A percentile compares a stretch with the other conserved stretches of the same genome.
Conservation (phyloP, 192 early-diverging fungal species). For the Powellomyces hirtus region DNA sequence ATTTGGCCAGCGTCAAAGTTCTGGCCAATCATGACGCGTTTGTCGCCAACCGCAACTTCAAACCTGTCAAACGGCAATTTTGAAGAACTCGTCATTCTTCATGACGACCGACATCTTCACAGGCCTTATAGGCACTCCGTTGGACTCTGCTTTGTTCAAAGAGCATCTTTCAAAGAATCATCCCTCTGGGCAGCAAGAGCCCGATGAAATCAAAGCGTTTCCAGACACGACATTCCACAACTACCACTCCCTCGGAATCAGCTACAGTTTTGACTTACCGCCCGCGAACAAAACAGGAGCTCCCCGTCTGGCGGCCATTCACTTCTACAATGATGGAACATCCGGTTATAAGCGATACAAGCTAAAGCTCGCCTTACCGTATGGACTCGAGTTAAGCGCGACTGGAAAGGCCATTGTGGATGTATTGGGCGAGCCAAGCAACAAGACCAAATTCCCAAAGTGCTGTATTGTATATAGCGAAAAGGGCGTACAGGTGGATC, state of each 20-base stretch:
- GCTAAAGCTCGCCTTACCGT: neutral
- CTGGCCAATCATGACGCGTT: too few species aligned
- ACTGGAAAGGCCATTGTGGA: neutral
- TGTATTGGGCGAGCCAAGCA: neutral
- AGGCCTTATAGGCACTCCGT: neutral
- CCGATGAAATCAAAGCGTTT: neutral
- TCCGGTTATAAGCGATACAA: slow-evolving; percentile 5
- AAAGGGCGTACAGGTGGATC: neutral
- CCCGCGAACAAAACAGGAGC: too few species aligned
- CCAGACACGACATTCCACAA: slow-evolving; percentile 1
- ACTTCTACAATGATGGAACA: neutral
- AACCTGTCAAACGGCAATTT: too few species aligned
- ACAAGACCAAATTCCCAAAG: slow-evolving; percentile 8
- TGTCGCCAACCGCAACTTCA: too few species aligned
- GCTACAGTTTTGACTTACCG: slow-evolving; percentile 1
- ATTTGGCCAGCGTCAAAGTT: too few species aligned
- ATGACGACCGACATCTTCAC: neutral
- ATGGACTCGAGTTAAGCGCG: neutral
- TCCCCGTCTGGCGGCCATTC: slow-evolving; percentile 11
- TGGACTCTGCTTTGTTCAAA: neutral
- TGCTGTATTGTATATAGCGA: slow-evolving; percentile 11
- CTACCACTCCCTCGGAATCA: neutral
- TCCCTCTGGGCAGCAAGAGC: neutral
- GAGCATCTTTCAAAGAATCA: neutral
- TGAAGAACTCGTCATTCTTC: too few species aligned